Evolutionary conservation across 306 rosid genomes (phyloP), one percentile per base, ranked within the genome.

Genomic region (Cucumis melo): DNA sequence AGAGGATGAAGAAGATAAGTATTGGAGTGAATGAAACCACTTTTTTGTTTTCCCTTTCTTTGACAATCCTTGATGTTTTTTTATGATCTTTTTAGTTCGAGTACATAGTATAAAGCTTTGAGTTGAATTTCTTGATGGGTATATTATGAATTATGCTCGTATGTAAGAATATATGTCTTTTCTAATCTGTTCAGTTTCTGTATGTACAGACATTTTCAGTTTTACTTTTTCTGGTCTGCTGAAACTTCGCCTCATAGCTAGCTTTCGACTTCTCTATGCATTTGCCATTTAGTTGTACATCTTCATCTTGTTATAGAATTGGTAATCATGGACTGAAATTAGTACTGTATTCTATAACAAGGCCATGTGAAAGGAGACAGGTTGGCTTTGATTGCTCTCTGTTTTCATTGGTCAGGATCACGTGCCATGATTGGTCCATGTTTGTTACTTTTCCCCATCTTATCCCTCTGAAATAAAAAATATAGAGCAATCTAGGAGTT

Each of bases 21-120:
- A 88, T 20, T 87, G 96, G 98, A 88, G 93, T 70, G 93, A 89
- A 63, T 90, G 85, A 87, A 64, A 32, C 6, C 16, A 16, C 58
- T 27, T 32, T 50, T 50, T 34, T 36, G 53, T 46, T 46, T 46
- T 46, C 53, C 53, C 0, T 19, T 63, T 8, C 7, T 17, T 19
- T 66, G 9, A 67, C 36, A 41, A n/a, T n/a, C 8, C 34, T 39
- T n/a, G 8, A 70, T 70, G n/a, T 20, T 66, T 41, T 66, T 41
- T 66, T 4, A 4, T 23, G 2, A 19, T n/a, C 29, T 65, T 65
- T 44, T 38, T 38, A 17, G 36, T 36, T 64, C 72, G 1, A 64
- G 72, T 64, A 64, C 72, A 64, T 36, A 36, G 53, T 10, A 14
- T 64, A 64, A 24, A 64, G 54, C 29, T 66, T 66, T 4, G 53